Evolutionary conservation across 2,329 filamentous ascomycete species (phyloP).

Genomic region (Aureobasidium sp.): DNA sequence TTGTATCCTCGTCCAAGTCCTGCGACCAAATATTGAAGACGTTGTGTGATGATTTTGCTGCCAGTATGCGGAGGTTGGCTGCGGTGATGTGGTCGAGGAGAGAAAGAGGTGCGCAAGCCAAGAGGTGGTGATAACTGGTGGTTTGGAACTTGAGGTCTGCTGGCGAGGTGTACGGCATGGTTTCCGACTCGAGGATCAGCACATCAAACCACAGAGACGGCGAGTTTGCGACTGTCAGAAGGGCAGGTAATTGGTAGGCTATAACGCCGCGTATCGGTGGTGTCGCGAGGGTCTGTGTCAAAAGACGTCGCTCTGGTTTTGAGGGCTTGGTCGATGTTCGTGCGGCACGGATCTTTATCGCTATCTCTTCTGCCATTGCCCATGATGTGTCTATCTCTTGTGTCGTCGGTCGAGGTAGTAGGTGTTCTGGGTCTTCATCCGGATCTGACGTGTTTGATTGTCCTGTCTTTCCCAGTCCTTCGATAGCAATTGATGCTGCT

Average conservation of each 20-base stretch:
- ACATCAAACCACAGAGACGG: slow-evolving; percentile 27
- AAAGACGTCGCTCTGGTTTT: slow-evolving; percentile 15
- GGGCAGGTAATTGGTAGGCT: slow-evolving; percentile 34
- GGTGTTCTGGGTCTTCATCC: not conserved
- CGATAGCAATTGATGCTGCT: slow-evolving; percentile 16
- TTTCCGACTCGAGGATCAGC: slow-evolving; percentile 33
- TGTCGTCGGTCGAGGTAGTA: slow-evolving; percentile 2
- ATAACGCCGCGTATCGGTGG: slow-evolving; percentile 28
- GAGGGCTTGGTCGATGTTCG: slow-evolving; percentile 1
- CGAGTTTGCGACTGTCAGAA: slow-evolving; percentile 27
- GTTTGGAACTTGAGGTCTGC: slow-evolving; percentile 34
- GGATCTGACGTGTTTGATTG: not conserved
- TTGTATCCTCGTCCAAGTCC: slow-evolving; percentile 23
- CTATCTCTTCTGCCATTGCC: slow-evolving; percentile 6
- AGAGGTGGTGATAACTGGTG: slow-evolving; percentile 36
- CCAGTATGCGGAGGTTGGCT: slow-evolving; percentile 28
- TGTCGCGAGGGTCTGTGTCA: slow-evolving; percentile 11
- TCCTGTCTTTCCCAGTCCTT: slow-evolving; percentile 18
- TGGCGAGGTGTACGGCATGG: slow-evolving; percentile 33
- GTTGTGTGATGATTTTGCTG: slow-evolving; percentile 37
- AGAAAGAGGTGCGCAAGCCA: slow-evolving; percentile 30
- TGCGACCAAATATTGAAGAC: slow-evolving; percentile 39
- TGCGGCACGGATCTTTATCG: slow-evolving; percentile 2
- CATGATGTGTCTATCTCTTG: slow-evolving; percentile 18
- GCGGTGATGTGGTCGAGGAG: slow-evolving; percentile 30